phyloP scores from a whole-genome alignment of 352 stramenopile species.

The Aphanomyces cochlioides region DNA sequence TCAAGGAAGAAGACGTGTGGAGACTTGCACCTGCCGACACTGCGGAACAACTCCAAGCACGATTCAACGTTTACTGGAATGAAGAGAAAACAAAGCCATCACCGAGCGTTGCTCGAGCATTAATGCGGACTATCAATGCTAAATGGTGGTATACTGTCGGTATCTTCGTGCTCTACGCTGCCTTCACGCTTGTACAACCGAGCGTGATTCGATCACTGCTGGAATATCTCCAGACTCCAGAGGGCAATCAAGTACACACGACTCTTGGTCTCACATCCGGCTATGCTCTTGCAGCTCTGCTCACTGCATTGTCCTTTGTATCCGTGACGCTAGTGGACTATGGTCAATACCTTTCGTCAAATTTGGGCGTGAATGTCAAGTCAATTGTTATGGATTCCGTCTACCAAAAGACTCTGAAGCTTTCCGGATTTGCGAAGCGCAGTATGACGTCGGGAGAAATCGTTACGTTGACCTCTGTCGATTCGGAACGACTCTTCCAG shows the following conservation, averaged over 20 bases:
- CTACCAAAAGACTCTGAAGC: conserved; percentile 51
- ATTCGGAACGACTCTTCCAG: conserved; percentile 52
- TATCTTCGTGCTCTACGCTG: conserved; percentile 40
- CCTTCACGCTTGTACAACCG: conserved; percentile 45
- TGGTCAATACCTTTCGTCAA: conserved; percentile 46
- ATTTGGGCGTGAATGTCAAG: conserved; percentile 48
- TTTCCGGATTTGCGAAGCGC: conserved; percentile 45
- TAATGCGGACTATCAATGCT: conserved; percentile 46
- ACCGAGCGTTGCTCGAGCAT: conserved; percentile 43
- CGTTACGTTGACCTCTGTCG: conserved; percentile 50
- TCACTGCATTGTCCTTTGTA: conserved; percentile 41
- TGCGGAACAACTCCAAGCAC: conserved; percentile 38
- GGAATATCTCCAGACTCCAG: conserved; percentile 37
- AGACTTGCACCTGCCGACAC: conserved; percentile 42
- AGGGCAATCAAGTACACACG: conserved; percentile 34
- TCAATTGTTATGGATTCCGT: conserved; percentile 59
- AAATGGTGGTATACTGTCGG: conserved; percentile 38
- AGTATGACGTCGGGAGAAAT: conserved; percentile 55
- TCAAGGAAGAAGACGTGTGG: conserved; percentile 47
- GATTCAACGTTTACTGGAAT: conserved; percentile 46
- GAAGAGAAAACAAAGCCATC: conserved; percentile 29
- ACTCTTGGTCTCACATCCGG: conserved; percentile 45
- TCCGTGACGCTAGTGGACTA: conserved; percentile 48
- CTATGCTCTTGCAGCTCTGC: conserved; percentile 44
- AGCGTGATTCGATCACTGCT: conserved; percentile 61